Conservation (phyloP, 2,329 filamentous ascomycete genomes). For the Orbilia oligospora region DNA sequence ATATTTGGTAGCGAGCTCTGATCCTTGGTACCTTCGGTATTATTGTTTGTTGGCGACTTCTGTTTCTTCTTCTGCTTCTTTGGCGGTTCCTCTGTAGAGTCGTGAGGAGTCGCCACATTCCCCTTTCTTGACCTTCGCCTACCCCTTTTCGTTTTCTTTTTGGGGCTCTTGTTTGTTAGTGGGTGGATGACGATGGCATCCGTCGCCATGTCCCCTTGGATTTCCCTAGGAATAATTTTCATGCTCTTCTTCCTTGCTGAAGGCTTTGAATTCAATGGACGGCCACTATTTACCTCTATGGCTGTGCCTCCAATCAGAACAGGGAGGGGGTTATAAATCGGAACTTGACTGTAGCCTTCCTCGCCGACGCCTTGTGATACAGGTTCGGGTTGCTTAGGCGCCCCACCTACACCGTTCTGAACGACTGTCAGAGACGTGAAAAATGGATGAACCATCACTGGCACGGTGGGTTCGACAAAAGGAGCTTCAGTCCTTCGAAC, state of each 20-base stretch:
- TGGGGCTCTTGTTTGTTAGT: too few species aligned
- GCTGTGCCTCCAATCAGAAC: slow-evolving; percentile 11
- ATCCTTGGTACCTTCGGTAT: too few species aligned
- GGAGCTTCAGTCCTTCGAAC: neutral
- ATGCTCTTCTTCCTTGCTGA: neutral
- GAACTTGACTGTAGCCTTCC: neutral
- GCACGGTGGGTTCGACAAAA: neutral
- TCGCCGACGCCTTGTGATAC: neutral
- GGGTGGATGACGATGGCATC: too few species aligned
- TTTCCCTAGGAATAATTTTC: neutral
- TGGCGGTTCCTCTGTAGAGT: too few species aligned
- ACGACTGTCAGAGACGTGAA: neutral
- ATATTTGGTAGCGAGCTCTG: too few species aligned
- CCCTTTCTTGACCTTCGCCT: too few species aligned
- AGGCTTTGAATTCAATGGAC: neutral
- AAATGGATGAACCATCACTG: neutral
- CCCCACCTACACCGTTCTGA: neutral
- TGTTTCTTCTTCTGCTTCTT: too few species aligned
- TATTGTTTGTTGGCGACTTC: too few species aligned
- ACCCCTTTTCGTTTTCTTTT: too few species aligned
- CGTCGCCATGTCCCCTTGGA: too few species aligned
- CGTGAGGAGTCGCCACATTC: too few species aligned
- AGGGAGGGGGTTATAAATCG: slow-evolving; percentile 2
- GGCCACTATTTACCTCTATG: neutral
- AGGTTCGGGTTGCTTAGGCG: neutral